These are phyloP conservation scores for Penicillium riverlandense DNA, from an alignment of 495 filamentous ascomycete species.

Conservation along the genomic window DNA sequence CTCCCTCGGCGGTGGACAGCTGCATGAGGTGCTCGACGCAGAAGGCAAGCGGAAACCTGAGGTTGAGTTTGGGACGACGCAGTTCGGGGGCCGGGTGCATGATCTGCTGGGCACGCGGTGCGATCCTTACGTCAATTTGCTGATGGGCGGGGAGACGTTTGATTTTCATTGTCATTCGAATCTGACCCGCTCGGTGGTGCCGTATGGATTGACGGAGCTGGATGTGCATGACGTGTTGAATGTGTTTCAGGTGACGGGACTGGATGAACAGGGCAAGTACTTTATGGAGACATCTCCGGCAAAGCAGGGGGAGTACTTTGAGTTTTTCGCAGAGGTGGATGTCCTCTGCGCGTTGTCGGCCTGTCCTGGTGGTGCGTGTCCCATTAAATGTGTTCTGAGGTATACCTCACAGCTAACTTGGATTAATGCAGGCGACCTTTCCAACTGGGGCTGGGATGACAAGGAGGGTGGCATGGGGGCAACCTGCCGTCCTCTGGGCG, in stretches of 20 bases:
- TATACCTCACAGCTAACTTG: conserved; percentile 10
- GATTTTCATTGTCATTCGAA: conserved; percentile 83
- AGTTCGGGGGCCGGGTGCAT: conserved; percentile 52
- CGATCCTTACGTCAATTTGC: conserved; percentile 66
- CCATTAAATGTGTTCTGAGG: not conserved
- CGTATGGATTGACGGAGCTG: conserved; percentile 58
- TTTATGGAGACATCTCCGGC: conserved; percentile 74
- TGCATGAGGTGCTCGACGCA: conserved; percentile 35
- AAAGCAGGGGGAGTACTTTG: conserved; percentile 56
- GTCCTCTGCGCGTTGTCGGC: conserved; percentile 66
- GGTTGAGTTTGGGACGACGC: conserved; percentile 31
- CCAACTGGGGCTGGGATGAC: conserved; percentile 67
- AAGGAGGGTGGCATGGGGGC: conserved; percentile 61
- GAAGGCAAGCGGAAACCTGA: conserved; percentile 30
- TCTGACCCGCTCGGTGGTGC: conserved; percentile 61
- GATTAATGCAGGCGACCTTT: conserved; percentile 56
- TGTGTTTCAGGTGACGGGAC: conserved; percentile 72
- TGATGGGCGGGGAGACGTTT: conserved; percentile 62
- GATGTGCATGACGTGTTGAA: conserved; percentile 80
- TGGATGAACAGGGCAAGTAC: conserved; percentile 64
- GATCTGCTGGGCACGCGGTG: conserved; percentile 73
- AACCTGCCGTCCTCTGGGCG: conserved; percentile 63
- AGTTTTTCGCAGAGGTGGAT: conserved; percentile 72
- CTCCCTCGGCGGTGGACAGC: conserved; percentile 51
- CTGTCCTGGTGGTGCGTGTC: conserved; percentile 42